Percentiles rank a stretch among this genome's conserved stretches.
These are phyloP conservation scores for Metschnikowia lunata DNA, from an alignment of 805 yeast species.

Conservation along the genomic window DNA sequence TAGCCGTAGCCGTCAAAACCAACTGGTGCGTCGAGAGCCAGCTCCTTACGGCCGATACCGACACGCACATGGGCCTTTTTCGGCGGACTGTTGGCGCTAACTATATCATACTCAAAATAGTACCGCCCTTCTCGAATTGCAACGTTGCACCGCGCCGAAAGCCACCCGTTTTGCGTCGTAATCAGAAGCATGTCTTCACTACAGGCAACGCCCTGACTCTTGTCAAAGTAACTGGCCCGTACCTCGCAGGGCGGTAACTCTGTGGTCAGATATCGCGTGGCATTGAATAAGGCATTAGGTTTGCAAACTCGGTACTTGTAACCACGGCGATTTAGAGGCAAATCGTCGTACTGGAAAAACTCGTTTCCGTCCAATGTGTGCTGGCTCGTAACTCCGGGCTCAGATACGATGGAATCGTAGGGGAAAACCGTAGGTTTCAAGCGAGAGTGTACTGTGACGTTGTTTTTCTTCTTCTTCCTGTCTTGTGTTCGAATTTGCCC, in stretches of 20 bases:
- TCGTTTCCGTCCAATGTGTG: constrained; percentile 14
- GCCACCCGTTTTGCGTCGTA: constrained; percentile 71
- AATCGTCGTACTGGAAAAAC: constrained; percentile 60
- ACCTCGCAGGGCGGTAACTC: constrained; percentile 66
- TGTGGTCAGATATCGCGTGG: constrained; percentile 61
- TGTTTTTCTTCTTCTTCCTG: constrained; percentile 14
- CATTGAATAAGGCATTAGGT: constrained; percentile 57
- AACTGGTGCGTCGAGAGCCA: constrained; percentile 88
- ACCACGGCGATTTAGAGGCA: constrained; percentile 74
- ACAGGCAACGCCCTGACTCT: constrained; percentile 52
- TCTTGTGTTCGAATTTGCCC: too few relatives aligned
- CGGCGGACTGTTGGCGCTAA: constrained; percentile 44
- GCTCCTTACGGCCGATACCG: constrained; percentile 83
- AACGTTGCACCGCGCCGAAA: constrained; percentile 69
- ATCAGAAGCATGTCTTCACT: constrained; percentile 35
- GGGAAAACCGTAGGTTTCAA: constrained; percentile 33
- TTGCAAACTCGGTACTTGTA: constrained; percentile 77
- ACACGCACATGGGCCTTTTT: constrained; percentile 64
- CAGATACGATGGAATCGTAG: constrained; percentile 9
- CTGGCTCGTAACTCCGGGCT: constrained; percentile 13
- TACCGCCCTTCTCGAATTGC: constrained; percentile 74
- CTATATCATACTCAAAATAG: constrained; percentile 72
- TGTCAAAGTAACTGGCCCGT: constrained; percentile 62
- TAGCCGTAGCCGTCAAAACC: constrained; percentile 95
- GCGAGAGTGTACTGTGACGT: constrained; percentile 32